Percentiles rank a stretch among this genome's conserved stretches.
Conservation (phyloP, 2,329 filamentous ascomycete species). For the Chrysoporthe deuterocubensis region DNA sequence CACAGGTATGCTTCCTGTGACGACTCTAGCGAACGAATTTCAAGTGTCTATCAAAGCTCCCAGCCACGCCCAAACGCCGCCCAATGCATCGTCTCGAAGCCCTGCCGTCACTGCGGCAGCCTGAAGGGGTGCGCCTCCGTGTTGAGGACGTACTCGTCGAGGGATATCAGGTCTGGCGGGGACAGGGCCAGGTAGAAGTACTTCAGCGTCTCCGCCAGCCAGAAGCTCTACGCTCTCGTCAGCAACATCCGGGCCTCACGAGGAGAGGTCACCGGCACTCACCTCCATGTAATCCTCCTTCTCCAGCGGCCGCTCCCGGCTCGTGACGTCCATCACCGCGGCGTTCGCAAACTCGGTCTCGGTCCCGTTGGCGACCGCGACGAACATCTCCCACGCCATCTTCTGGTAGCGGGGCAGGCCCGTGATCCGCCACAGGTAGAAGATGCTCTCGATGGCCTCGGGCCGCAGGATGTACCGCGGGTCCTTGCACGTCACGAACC, state of each 20-base stretch:
- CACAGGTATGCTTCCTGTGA: no score
- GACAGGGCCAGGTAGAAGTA: constrained; percentile 87
- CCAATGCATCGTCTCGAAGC: not conserved
- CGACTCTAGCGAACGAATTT: no score
- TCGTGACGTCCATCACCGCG: constrained; percentile 54
- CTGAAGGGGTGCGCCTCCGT: constrained; percentile 65
- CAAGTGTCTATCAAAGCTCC: not conserved
- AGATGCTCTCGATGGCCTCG: constrained; percentile 45
- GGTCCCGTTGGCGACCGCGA: constrained; percentile 49
- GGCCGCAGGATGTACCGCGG: constrained; percentile 52
- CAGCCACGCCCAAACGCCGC: not conserved
- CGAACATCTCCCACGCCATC: constrained; percentile 58
- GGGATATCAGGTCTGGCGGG: constrained; percentile 64
- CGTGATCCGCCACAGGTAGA: constrained; percentile 58
- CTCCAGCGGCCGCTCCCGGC: constrained; percentile 34
- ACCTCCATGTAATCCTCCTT: constrained; percentile 48
- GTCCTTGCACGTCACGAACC: constrained; percentile 64
- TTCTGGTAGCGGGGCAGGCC: constrained; percentile 52
- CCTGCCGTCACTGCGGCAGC: constrained; percentile 42
- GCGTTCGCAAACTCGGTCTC: constrained; percentile 53
- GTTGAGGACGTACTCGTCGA: constrained; percentile 71
- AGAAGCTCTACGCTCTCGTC: constrained; percentile 79
- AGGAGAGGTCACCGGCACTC: not conserved
- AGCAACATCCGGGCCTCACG: not conserved
- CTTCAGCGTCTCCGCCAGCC: constrained; percentile 88